phyloP scores from a whole-genome alignment of 2,329 filamentous ascomycete genomes.

The Colletotrichum camelliae region DNA sequence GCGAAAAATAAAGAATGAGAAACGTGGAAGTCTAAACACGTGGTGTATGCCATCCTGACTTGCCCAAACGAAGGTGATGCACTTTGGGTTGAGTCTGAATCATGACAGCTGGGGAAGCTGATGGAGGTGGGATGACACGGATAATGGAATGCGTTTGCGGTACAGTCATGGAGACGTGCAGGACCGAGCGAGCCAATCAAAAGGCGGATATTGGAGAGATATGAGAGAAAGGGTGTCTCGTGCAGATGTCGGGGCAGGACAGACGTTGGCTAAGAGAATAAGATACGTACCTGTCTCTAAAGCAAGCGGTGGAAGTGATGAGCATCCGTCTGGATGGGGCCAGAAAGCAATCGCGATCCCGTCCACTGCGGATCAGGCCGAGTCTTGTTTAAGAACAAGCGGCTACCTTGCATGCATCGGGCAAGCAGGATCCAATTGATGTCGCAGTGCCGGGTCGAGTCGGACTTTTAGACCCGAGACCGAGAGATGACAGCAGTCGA shows the following conservation, averaged over 20 bases:
- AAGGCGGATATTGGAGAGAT: background rate
- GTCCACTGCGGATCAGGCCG: constrained; percentile 22
- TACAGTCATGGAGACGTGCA: background rate
- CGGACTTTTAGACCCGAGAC: background rate
- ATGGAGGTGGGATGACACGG: background rate
- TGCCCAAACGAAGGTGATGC: constrained; percentile 20
- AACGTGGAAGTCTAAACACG: constrained; percentile 10
- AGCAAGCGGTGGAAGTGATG: background rate
- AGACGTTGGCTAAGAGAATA: background rate
- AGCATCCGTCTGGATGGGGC: constrained; percentile 8
- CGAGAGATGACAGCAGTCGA: background rate
- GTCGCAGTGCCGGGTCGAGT: background rate
- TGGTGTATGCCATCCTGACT: constrained; percentile 15
- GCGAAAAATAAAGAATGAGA: background rate
- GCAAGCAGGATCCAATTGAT: background rate
- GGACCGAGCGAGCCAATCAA: background rate
- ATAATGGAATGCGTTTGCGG: background rate
- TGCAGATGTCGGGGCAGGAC: background rate
- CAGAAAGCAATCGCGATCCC: constrained; percentile 16
- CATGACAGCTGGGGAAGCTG: constrained; percentile 2
- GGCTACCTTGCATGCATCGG: constrained; percentile 17
- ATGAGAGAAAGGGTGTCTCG: background rate
- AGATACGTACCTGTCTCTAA: background rate
- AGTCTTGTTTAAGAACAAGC: constrained; percentile 11
- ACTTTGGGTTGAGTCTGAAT: constrained; percentile 10